Percentiles rank a stretch among this genome's conserved stretches.
Evolutionary conservation across 257 asterid genomes (phyloP).

Genomic region (Thymus mandschuricus): DNA sequence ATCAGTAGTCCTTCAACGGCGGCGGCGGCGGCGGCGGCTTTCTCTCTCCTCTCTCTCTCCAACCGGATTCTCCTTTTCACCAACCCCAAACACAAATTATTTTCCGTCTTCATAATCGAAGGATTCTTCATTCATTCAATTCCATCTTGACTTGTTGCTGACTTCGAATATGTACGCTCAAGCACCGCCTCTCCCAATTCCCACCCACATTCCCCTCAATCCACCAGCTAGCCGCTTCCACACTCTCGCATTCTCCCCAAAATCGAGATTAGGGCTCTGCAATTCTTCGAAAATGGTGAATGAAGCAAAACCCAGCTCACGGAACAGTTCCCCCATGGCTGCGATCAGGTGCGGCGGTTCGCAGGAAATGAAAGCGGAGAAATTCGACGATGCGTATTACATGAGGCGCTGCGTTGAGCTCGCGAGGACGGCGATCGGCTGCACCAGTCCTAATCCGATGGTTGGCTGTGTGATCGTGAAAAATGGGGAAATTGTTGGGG

Average conservation of each 20-base stretch:
- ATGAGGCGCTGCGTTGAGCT: conserved; percentile 87
- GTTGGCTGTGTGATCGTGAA: conserved; percentile 93
- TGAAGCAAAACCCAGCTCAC: conserved; percentile 34
- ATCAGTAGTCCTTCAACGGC: no score
- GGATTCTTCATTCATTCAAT: background rate
- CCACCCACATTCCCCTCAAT: conserved; percentile 32
- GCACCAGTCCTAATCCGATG: conserved; percentile 95
- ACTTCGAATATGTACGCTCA: conserved; percentile 44
- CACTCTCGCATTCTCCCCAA: conserved; percentile 28
- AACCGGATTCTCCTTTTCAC: background rate
- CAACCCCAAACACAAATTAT: no score
- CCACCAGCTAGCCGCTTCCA: conserved; percentile 30
- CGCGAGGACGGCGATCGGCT: conserved; percentile 78
- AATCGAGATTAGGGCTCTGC: conserved; percentile 41
- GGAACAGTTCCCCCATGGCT: conserved; percentile 34
- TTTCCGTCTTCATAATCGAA: no score
- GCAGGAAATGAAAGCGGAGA: conserved; percentile 24
- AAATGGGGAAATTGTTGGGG: conserved; percentile 81
- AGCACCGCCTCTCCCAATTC: conserved; percentile 40
- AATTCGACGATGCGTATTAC: conserved; percentile 64
- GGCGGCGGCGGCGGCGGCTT: no score
- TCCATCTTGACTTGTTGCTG: background rate
- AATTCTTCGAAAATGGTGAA: conserved; percentile 47
- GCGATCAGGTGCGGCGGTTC: conserved; percentile 46
- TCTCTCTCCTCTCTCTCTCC: no score